Conservation (phyloP, 2,329 filamentous ascomycete species). For the Myriosclerotinia scirpicola region DNA sequence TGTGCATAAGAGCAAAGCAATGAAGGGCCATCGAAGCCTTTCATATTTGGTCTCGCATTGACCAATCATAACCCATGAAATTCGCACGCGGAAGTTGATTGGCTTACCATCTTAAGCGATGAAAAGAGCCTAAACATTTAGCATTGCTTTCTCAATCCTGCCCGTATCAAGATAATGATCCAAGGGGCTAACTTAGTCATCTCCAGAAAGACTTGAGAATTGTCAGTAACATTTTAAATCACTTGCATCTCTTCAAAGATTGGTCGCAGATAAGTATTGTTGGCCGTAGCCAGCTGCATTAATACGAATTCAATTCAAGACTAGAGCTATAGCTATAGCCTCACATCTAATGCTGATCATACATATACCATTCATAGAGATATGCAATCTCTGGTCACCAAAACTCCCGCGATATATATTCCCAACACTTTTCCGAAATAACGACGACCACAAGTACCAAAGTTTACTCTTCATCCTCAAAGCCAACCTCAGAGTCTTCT, state of each 20-base stretch:
- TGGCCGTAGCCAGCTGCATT: constrained; percentile 9
- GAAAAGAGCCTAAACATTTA: not conserved
- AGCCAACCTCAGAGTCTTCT: constrained; percentile 35
- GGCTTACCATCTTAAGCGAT: constrained; percentile 15
- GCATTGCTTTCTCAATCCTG: not conserved
- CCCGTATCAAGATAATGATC: not conserved
- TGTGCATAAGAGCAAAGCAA: constrained; percentile 18
- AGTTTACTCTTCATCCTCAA: constrained; percentile 31
- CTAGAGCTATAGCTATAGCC: constrained; percentile 11
- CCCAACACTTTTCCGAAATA: constrained; percentile 20
- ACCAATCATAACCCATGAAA: constrained; percentile 29
- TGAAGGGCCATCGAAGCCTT: constrained; percentile 15
- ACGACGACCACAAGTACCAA: constrained; percentile 25
- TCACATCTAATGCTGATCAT: constrained; percentile 17
- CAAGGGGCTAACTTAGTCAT: not conserved
- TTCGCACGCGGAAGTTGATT: constrained; percentile 22
- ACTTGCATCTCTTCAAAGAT: not conserved
- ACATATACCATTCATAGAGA: constrained; percentile 15
- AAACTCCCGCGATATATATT: constrained; percentile 22
- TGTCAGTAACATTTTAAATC: not conserved
- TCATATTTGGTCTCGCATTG: constrained; percentile 3
- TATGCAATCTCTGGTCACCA: constrained; percentile 12
- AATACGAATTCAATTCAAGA: constrained; percentile 17
- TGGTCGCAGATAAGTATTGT: not conserved
- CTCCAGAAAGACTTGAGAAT: not conserved